These are phyloP conservation scores for Pilasporangium apinafurcum DNA, from an alignment of 352 stramenopile genomes.

Conservation along the genomic window DNA sequence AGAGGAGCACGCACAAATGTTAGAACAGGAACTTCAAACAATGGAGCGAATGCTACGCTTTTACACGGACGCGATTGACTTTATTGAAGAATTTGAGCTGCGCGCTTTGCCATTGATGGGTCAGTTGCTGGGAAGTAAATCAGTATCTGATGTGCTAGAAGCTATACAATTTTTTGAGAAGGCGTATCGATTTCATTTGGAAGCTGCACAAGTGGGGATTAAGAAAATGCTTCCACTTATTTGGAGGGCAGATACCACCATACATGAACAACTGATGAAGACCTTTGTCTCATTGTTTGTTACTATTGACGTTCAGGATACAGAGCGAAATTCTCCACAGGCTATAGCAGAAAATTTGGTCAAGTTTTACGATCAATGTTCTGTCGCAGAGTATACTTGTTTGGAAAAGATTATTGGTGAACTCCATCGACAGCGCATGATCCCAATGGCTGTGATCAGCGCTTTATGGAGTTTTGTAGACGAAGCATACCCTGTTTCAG, in stretches of 20 bases:
- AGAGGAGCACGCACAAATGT: conserved; percentile 30
- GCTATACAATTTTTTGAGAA: conserved; percentile 93
- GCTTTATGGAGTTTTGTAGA: conserved; percentile 71
- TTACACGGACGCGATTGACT: conserved; percentile 87
- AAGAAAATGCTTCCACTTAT: conserved; percentile 90
- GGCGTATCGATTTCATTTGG: conserved; percentile 86
- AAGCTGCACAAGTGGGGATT: conserved; percentile 86
- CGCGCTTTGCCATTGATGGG: conserved; percentile 68
- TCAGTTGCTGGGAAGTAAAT: conserved; percentile 87
- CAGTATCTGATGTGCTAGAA: conserved; percentile 90
- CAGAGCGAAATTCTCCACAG: conserved; percentile 29
- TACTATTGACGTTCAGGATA: conserved; percentile 32
- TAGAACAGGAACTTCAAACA: conserved; percentile 66
- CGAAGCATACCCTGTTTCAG: conserved; percentile 43
- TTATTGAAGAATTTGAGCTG: conserved; percentile 90
- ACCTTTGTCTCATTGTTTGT: conserved; percentile 76
- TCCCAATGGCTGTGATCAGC: conserved; percentile 55
- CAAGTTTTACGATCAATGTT: conserved; percentile 72
- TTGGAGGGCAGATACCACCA: conserved; percentile 83
- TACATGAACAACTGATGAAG: conserved; percentile 89
- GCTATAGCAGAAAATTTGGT: conserved; percentile 60
- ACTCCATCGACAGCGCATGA: conserved; percentile 46
- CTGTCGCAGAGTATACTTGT: conserved; percentile 69
- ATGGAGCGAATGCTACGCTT: conserved; percentile 88
- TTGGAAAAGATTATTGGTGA: conserved; percentile 70